phyloP scores from a whole-genome alignment of 2,329 filamentous ascomycete genomes.

The Trichophyton rubrum region DNA sequence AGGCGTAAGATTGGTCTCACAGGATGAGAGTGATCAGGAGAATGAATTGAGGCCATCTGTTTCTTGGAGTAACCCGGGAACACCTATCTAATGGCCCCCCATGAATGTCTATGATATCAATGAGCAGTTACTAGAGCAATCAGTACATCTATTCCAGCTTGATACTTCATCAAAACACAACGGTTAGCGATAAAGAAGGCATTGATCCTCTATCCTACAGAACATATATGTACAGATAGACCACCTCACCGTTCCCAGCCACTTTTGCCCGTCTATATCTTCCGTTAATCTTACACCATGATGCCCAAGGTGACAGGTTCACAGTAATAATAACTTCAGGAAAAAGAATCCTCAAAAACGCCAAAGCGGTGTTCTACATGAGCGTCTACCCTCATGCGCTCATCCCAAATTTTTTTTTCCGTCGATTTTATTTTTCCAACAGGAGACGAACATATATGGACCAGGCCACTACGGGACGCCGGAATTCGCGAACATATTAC shows the following conservation, averaged over 20 bases:
- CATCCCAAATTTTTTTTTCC: not conserved
- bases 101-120: not conserved
- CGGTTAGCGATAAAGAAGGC: not conserved
- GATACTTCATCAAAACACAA: not conserved
- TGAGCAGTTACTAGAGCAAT: not conserved
- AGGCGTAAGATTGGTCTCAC: conserved; percentile 6
- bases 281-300: not conserved
- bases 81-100: not conserved
- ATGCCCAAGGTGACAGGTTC: not conserved
- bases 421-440: not conserved
- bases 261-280: not conserved
- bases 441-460: not conserved
- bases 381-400: not conserved
- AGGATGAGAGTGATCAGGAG: conserved; percentile 5
- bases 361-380: not conserved
- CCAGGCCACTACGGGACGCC: not conserved
- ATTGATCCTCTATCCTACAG: conserved; percentile 1
- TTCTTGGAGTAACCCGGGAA: not conserved
- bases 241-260: not conserved
- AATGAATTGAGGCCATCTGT: conserved; percentile 2
- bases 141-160: no score
- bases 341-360: not conserved
- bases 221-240: conserved; percentile 1
- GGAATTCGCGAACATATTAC: not conserved
- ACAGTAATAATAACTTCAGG: not conserved